A percentile compares a stretch with the other conserved stretches of the same genome.
phyloP scores from a whole-genome alignment of 2,329 filamentous ascomycete genomes.

The Fusarium praegraminearum region DNA sequence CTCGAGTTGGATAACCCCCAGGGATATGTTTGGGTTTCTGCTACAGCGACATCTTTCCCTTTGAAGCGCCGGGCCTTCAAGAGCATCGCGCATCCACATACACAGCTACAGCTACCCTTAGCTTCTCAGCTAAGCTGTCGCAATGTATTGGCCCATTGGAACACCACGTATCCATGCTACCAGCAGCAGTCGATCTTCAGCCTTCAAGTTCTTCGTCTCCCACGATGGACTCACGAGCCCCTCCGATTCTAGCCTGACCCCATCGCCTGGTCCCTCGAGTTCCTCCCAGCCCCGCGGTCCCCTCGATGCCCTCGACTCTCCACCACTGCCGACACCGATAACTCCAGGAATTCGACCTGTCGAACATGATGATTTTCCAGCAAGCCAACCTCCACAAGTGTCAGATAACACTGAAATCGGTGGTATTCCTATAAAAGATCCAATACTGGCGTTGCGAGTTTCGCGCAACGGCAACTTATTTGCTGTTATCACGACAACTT shows the following conservation, averaged over 20 bases:
- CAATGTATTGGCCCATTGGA: conserved; percentile 93
- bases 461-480: conserved; percentile 86
- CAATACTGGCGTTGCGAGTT: conserved; percentile 79
- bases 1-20: conserved; percentile 32
- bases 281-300: conserved; percentile 42
- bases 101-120: conserved; percentile 29
- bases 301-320: conserved; percentile 54
- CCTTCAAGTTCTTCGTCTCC: conserved; percentile 64
- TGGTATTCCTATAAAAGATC: conserved; percentile 66
- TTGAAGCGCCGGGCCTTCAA: conserved; percentile 28
- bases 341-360: conserved; percentile 71
- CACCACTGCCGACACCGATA: conserved; percentile 59
- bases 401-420: conserved; percentile 46
- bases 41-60: conserved; percentile 28
- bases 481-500: conserved; percentile 85
- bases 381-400: conserved; percentile 41
- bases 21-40: conserved; percentile 46
- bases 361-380: conserved; percentile 62
- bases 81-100: conserved; percentile 38
- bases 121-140: conserved; percentile 50
- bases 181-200: conserved; percentile 71
- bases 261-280: conserved; percentile 31
- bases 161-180: conserved; percentile 86
- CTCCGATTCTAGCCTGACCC: conserved; percentile 46
- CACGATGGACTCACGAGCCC: conserved; percentile 69